A percentile compares a stretch with the other conserved stretches of the same genome.
These are phyloP conservation scores for Colletotrichum sp. DNA, from an alignment of 2,329 filamentous ascomycete species.

Conservation along the genomic window DNA sequence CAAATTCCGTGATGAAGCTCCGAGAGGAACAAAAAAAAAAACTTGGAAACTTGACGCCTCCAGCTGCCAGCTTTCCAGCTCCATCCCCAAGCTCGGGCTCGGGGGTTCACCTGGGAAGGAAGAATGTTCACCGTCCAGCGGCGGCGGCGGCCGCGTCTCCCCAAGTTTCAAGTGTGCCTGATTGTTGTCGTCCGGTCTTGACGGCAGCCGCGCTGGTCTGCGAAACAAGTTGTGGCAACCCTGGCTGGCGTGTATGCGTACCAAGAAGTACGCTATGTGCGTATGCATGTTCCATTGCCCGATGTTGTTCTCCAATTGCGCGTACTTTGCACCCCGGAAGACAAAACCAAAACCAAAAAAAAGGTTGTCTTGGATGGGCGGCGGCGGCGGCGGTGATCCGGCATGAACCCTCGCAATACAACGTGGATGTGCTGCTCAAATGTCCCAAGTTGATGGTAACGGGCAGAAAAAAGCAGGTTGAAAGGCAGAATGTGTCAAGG, in stretches of 20 bases:
- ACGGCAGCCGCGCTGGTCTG: neutral
- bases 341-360: neutral
- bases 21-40: neutral
- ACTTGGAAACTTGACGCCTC: neutral
- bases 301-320: neutral
- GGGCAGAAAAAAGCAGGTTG: neutral
- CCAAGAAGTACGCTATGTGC: neutral
- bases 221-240: neutral
- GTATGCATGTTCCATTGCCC: neutral
- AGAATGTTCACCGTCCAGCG: neutral
- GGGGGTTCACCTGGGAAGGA: neutral
- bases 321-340: neutral
- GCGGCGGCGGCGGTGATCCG: neutral
- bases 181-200: neutral
- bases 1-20: neutral
- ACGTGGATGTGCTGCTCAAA: neutral
- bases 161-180: conserved; percentile 6
- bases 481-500: neutral
- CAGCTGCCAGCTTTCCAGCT: neutral
- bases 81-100: neutral
- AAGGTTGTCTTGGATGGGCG: neutral
- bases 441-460: neutral
- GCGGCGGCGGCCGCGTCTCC: neutral
- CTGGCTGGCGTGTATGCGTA: neutral
- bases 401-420: neutral